Percentiles rank a stretch among this genome's conserved stretches.
These are phyloP conservation scores for Starmerella gropengiesseri DNA, from an alignment of 805 yeast species.

Conservation along the genomic window DNA sequence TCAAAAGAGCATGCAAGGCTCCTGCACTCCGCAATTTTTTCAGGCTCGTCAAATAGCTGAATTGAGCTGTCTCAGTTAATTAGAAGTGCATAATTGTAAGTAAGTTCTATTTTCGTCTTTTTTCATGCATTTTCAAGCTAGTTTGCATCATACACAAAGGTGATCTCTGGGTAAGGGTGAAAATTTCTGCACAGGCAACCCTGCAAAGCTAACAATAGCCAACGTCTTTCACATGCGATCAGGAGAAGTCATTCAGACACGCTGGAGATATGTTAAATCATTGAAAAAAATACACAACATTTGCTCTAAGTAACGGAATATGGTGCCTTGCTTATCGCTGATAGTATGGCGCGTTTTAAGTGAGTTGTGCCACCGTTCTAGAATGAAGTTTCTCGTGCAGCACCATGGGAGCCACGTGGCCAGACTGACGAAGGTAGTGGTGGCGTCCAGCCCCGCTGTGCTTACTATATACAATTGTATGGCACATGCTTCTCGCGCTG, in stretches of 20 bases:
- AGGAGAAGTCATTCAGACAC: neutral
- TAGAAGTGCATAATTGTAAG: neutral
- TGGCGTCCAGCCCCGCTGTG: too few relatives aligned
- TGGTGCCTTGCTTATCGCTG: too few relatives aligned
- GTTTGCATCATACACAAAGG: neutral
- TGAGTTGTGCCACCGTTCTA: too few relatives aligned
- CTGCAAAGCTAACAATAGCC: neutral
- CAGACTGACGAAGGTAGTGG: too few relatives aligned
- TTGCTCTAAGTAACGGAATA: neutral
- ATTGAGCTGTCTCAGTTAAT: neutral
- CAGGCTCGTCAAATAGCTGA: too few relatives aligned
- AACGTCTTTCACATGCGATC: conserved; percentile 7
- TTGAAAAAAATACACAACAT: neutral
- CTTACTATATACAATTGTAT: too few relatives aligned
- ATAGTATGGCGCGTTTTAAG: too few relatives aligned
- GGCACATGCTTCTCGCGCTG: too few relatives aligned
- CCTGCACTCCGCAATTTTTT: too few relatives aligned
- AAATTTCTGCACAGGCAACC: neutral
- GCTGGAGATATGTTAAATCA: neutral
- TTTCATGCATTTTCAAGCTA: neutral
- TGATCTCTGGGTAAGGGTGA: neutral
- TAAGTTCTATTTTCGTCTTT: neutral
- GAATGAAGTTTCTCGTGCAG: too few relatives aligned
- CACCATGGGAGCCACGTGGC: too few relatives aligned
- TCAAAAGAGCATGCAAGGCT: too few relatives aligned